A percentile compares a stretch with the other conserved stretches of the same genome.
Conservation (phyloP, 805 yeast species). For the Cephaloascus fragrans region DNA sequence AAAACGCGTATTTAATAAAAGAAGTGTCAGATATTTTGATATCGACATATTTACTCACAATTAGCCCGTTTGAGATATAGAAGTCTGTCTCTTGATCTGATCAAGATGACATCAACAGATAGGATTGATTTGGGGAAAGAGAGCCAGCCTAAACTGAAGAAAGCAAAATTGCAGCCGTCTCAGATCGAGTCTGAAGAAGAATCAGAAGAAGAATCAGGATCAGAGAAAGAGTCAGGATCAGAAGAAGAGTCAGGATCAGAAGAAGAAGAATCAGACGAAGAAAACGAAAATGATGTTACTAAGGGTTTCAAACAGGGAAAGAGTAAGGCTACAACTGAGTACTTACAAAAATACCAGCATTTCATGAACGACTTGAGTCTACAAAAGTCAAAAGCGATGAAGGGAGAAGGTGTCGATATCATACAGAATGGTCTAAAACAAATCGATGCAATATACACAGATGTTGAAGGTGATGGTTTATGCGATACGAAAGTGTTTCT, state of each 20-base stretch:
- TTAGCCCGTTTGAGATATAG: no score
- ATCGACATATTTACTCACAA: no score
- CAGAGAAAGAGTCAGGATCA: slow-evolving; percentile 1
- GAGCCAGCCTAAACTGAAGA: background rate
- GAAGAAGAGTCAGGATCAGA: slow-evolving; percentile 1
- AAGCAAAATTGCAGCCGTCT: background rate
- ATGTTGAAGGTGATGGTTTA: slow-evolving; percentile 24
- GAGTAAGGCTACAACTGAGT: background rate
- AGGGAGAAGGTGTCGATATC: slow-evolving; percentile 45
- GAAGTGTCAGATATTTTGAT: no score
- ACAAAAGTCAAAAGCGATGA: slow-evolving; percentile 41
- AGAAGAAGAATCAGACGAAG: slow-evolving; percentile 16
- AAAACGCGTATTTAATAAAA: no score
- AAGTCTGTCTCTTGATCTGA: no score
- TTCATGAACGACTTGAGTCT: slow-evolving; percentile 14
- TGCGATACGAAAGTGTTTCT: slow-evolving; percentile 24
- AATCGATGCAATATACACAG: slow-evolving; percentile 37
- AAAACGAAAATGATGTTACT: slow-evolving; percentile 18
- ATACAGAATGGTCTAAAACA: slow-evolving; percentile 33
- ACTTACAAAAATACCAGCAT: slow-evolving; percentile 16
- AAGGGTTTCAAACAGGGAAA: slow-evolving; percentile 8
- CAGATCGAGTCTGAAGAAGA: background rate
- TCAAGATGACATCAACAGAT: no score
- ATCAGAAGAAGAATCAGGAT: background rate
- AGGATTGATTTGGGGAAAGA: no score